Evolutionary conservation across 2,329 filamentous ascomycete genomes (phyloP).

Genomic region (Bisporella sp.): DNA sequence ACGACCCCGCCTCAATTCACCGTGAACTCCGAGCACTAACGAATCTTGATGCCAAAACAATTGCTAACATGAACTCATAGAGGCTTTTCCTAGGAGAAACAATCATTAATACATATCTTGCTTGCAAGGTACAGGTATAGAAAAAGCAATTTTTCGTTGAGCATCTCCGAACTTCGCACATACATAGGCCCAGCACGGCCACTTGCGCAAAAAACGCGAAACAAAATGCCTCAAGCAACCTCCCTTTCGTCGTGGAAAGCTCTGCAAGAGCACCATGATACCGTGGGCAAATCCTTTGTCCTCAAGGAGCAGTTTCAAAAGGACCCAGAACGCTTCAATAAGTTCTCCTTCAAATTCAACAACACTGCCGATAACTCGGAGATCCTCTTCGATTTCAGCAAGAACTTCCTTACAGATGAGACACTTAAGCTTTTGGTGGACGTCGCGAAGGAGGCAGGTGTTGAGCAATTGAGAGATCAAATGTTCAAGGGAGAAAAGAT

Average conservation of each 20-base stretch:
- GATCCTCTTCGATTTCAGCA: slow-evolving; percentile 97
- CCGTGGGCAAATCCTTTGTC: slow-evolving; percentile 80
- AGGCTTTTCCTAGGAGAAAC: too few relatives aligned
- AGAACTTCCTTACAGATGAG: slow-evolving; percentile 96
- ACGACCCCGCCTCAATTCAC: too few relatives aligned
- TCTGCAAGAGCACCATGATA: slow-evolving; percentile 85
- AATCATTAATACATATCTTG: too few relatives aligned
- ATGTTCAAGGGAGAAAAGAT: slow-evolving; percentile 99
- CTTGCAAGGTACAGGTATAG: too few relatives aligned
- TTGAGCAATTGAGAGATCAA: slow-evolving; percentile 90
- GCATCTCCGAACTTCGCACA: neutral
- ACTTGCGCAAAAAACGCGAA: neutral
- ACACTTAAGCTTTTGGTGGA: slow-evolving; percentile 80
- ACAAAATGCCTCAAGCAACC: slow-evolving; percentile 71
- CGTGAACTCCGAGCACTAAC: too few relatives aligned
- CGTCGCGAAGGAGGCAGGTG: slow-evolving; percentile 82
- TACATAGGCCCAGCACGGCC: too few relatives aligned
- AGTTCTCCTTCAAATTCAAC: slow-evolving; percentile 80
- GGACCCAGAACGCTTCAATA: slow-evolving; percentile 81
- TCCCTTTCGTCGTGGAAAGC: slow-evolving; percentile 82
- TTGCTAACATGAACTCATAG: too few relatives aligned
- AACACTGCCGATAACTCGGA: slow-evolving; percentile 73
- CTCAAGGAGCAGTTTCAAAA: slow-evolving; percentile 89
- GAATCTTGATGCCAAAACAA: too few relatives aligned
- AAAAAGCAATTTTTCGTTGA: neutral